Percentiles rank a stretch among this genome's conserved stretches.
Conservation (phyloP, 78 protist genomes). For the Blattamonas nauphoetae region DNA sequence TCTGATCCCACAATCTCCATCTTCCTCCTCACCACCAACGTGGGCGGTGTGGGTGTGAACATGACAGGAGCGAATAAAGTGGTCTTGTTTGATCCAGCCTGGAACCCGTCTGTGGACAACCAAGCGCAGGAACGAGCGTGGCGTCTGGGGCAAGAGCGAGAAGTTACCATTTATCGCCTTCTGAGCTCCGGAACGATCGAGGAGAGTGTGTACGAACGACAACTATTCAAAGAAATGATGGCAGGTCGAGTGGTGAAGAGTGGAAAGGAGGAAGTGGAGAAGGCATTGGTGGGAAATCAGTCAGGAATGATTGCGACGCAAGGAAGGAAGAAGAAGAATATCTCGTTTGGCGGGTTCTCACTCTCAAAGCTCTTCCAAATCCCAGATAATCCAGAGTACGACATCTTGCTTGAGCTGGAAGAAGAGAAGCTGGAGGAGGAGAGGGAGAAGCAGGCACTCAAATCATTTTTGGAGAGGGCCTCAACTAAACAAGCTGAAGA, state of each 20-base stretch:
- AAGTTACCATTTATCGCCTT: slow-evolving; percentile 71
- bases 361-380: too few relatives aligned
- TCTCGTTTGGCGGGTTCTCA: too few relatives aligned
- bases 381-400: too few relatives aligned
- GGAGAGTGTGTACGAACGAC: slow-evolving; percentile 90
- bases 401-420: too few relatives aligned
- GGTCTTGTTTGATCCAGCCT: slow-evolving; percentile 87
- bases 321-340: too few relatives aligned
- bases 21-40: slow-evolving; percentile 79
- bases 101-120: slow-evolving; percentile 71
- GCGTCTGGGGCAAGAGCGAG: slow-evolving; percentile 81
- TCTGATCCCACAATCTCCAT: slow-evolving; percentile 35
- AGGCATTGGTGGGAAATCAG: slow-evolving; percentile 72
- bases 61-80: slow-evolving; percentile 89
- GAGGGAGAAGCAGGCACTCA: too few relatives aligned
- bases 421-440: too few relatives aligned
- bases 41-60: slow-evolving; percentile 87
- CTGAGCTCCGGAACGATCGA: slow-evolving; percentile 77
- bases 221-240: slow-evolving; percentile 81
- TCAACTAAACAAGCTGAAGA: too few relatives aligned
- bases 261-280: too few relatives aligned
- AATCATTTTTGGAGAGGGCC: too few relatives aligned
- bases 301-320: too few relatives aligned
- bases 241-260: slow-evolving; percentile 65
- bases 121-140: slow-evolving; percentile 92